phyloP scores from a whole-genome alignment of 2,329 filamentous ascomycete genomes.

The Colletotrichum sp. region DNA sequence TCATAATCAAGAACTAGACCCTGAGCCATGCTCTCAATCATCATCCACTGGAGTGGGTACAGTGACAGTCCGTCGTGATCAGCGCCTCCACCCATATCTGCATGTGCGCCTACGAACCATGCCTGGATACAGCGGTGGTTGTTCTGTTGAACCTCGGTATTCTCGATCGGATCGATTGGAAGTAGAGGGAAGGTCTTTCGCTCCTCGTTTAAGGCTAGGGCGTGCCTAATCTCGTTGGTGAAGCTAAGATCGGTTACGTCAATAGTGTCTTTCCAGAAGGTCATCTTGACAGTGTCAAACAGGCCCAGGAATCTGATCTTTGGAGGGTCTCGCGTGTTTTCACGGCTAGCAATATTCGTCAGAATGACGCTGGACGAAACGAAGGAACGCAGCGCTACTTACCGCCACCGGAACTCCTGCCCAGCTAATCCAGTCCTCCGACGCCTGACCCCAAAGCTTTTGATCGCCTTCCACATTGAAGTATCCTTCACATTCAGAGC shows the following conservation, averaged over 20 bases:
- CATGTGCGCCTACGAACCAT: constrained; percentile 43
- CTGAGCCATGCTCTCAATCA: constrained; percentile 35
- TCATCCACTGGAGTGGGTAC: constrained; percentile 47
- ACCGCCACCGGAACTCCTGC: not conserved
- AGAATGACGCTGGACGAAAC: not conserved
- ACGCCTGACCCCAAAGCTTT: not conserved
- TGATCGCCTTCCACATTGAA: not conserved
- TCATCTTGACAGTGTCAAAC: constrained; percentile 39
- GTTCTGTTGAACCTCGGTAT: constrained; percentile 9
- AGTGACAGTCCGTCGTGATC: constrained; percentile 40
- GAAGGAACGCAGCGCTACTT: not conserved
- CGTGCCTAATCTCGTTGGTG: constrained; percentile 39
- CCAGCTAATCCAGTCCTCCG: not conserved
- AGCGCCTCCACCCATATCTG: constrained; percentile 40
- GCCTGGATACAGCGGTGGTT: constrained; percentile 36
- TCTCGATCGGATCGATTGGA: not conserved
- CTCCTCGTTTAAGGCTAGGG: constrained; percentile 42
- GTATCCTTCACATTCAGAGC: not conserved
- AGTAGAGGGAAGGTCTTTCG: constrained; percentile 24
- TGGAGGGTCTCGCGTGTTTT: constrained; percentile 24
- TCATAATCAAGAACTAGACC: constrained; percentile 31
- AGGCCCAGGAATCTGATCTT: constrained; percentile 41
- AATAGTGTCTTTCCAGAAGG: constrained; percentile 24
- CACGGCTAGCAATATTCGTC: not conserved
- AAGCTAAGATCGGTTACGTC: constrained; percentile 37